Conservation (phyloP, 2,329 filamentous ascomycete genomes). For the Didymella pinodella region DNA sequence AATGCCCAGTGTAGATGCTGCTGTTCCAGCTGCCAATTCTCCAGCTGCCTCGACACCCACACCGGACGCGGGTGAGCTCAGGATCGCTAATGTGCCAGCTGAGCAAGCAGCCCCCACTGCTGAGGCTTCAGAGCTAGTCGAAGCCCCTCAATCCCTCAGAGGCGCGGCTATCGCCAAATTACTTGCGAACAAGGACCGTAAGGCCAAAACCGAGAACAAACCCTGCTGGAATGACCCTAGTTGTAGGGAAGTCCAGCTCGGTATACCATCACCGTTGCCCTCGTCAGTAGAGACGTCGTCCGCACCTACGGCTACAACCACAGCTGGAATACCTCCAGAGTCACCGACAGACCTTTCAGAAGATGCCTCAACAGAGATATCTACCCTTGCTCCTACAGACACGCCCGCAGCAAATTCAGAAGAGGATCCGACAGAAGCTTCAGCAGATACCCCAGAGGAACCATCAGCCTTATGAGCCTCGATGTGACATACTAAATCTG, state of each 20-base stretch:
- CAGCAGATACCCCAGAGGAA: neutral
- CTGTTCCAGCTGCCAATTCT: neutral
- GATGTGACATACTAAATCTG: neutral
- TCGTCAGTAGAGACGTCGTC: neutral
- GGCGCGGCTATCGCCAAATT: constrained; percentile 11
- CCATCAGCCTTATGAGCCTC: neutral
- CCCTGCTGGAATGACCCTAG: constrained; percentile 5
- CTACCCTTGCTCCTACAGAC: neutral
- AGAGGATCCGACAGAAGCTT: neutral
- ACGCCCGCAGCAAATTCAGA: neutral
- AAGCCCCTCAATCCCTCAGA: constrained; percentile 4
- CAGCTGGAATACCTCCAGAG: neutral
- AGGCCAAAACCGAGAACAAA: neutral
- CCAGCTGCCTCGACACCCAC: neutral
- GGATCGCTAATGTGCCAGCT: neutral
- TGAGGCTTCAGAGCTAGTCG: neutral
- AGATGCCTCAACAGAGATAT: neutral
- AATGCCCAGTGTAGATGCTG: neutral
- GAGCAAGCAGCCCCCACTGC: neutral
- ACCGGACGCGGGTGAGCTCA: neutral
- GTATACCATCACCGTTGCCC: constrained; percentile 5
- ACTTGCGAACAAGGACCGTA: constrained; percentile 4
- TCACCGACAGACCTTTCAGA: neutral
- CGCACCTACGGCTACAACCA: neutral
- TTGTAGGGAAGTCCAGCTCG: constrained; percentile 16